Evolutionary conservation across 1,284 basidiomycete genomes (phyloP).

Genomic region (Fomitopsis schrenkii): DNA sequence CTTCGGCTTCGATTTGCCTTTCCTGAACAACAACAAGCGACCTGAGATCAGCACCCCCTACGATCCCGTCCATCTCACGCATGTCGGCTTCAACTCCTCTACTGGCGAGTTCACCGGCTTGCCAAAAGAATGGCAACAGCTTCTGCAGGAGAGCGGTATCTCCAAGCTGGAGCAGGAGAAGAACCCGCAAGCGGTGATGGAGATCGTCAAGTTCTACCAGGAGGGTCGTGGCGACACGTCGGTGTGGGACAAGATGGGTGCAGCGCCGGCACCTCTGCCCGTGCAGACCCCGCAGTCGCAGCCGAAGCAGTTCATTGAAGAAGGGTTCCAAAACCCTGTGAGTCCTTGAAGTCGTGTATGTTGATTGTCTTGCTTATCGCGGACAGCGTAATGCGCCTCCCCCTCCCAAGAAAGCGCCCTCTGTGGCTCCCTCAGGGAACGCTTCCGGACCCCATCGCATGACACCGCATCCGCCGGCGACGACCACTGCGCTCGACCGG

Average conservation of each 20-base stretch:
- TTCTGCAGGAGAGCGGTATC: slow-evolving; percentile 95
- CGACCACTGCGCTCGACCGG: slow-evolving; percentile 64
- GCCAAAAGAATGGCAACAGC: slow-evolving; percentile 98
- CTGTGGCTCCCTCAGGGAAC: slow-evolving; percentile 27
- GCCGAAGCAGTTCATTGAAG: slow-evolving; percentile 32
- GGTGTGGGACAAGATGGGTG: slow-evolving; percentile 81
- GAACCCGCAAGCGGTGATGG: slow-evolving; percentile 98
- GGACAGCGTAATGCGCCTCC: slow-evolving; percentile 42
- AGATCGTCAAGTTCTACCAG: slow-evolving; percentile 98
- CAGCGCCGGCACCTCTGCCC: slow-evolving; percentile 30
- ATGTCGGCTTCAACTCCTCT: slow-evolving; percentile 98
- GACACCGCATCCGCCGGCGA: slow-evolving; percentile 61
- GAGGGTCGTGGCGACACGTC: slow-evolving; percentile 66
- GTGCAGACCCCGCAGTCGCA: slow-evolving; percentile 9
- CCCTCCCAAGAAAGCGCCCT: slow-evolving; percentile 53
- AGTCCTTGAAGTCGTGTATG: slow-evolving; percentile 20
- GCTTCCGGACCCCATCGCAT: slow-evolving; percentile 57
- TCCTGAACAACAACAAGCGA: slow-evolving; percentile 55
- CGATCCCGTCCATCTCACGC: slow-evolving; percentile 99
- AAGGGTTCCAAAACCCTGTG: slow-evolving; percentile 50
- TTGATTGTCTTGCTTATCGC: background rate
- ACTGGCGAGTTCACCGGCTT: slow-evolving; percentile 98
- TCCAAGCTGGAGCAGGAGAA: slow-evolving; percentile 94
- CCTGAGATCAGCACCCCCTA: slow-evolving; percentile 97
- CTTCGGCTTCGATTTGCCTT: slow-evolving; percentile 75